Evolutionary conservation across 2,329 filamentous ascomycete genomes (phyloP).

Genomic region (Tolypocladium ovalisporum): DNA sequence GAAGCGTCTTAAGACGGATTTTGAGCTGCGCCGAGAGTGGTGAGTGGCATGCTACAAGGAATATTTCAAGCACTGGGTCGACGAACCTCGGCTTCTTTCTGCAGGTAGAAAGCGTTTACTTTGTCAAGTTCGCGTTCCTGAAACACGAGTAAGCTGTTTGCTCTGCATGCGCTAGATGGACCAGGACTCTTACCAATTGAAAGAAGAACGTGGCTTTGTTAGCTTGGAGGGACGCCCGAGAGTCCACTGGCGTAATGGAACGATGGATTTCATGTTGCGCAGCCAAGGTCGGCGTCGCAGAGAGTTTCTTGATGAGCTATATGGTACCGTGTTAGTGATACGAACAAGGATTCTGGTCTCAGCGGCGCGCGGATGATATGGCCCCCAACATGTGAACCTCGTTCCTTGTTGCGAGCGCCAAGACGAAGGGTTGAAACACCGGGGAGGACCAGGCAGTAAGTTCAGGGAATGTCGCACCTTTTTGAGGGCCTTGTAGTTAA

Average conservation of each 20-base stretch:
- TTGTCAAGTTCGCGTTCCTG: slow-evolving; percentile 97
- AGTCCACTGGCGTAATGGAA: slow-evolving; percentile 45
- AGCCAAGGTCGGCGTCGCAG: slow-evolving; percentile 74
- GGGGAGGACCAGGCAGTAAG: background rate
- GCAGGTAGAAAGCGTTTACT: slow-evolving; percentile 94
- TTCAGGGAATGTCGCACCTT: slow-evolving; percentile 50
- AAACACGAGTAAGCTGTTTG: background rate
- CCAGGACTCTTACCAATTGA: slow-evolving; percentile 57
- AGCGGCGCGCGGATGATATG: background rate
- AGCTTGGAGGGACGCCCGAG: slow-evolving; percentile 83
- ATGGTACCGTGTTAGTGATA: slow-evolving; percentile 2
- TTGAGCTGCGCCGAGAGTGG: slow-evolving; percentile 55
- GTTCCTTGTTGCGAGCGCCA: background rate
- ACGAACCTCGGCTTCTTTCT: slow-evolving; percentile 92
- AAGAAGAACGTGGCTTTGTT: slow-evolving; percentile 99
- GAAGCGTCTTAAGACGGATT: slow-evolving; percentile 77
- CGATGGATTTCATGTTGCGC: slow-evolving; percentile 57
- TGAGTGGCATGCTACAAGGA: background rate
- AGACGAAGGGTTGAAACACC: background rate
- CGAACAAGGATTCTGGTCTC: background rate
- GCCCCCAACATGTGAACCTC: background rate
- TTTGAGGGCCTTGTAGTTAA: slow-evolving; percentile 98
- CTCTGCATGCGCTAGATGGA: background rate
- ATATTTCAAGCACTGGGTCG: background rate
- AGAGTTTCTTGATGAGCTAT: slow-evolving; percentile 97